Conservation (phyloP, 805 yeast genomes). For the Myxozyma udenii region DNA sequence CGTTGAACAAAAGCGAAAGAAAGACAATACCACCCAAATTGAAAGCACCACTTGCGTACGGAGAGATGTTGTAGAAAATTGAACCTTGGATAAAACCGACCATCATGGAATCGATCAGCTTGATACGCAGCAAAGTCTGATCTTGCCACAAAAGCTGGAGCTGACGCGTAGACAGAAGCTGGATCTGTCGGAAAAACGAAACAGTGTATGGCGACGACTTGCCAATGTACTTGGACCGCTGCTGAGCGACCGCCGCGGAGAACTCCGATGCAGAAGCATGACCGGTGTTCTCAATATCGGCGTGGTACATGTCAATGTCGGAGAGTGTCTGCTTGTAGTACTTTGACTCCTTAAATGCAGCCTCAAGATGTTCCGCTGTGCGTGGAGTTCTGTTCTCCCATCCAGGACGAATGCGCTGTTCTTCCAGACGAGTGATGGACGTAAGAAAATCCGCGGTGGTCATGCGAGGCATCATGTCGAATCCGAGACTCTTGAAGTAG, state of each 20-base stretch:
- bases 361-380: slow-evolving; percentile 47
- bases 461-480: slow-evolving; percentile 51
- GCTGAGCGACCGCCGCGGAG: slow-evolving; percentile 12
- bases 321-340: slow-evolving; percentile 43
- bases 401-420: slow-evolving; percentile 46
- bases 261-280: slow-evolving; percentile 16
- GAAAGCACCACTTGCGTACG: slow-evolving; percentile 49
- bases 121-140: slow-evolving; percentile 18
- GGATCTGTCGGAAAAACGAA: slow-evolving; percentile 24
- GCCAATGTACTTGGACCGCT: slow-evolving; percentile 1
- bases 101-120: slow-evolving; percentile 37
- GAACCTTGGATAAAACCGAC: slow-evolving; percentile 58
- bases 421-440: slow-evolving; percentile 51
- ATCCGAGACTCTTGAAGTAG: slow-evolving; percentile 52
- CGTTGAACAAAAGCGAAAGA: slow-evolving; percentile 57
- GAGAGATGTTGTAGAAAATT: slow-evolving; percentile 47
- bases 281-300: slow-evolving; percentile 18
- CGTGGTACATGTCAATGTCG: slow-evolving; percentile 43
- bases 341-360: slow-evolving; percentile 50
- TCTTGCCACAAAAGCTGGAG: slow-evolving; percentile 29
- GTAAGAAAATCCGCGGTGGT: slow-evolving; percentile 62
- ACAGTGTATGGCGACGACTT: slow-evolving; percentile 27
- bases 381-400: slow-evolving; percentile 49
- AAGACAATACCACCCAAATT: slow-evolving; percentile 54
- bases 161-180: slow-evolving; percentile 14